phyloP scores from a whole-genome alignment of 2,329 filamentous ascomycete species.

The Alternaria sp. region DNA sequence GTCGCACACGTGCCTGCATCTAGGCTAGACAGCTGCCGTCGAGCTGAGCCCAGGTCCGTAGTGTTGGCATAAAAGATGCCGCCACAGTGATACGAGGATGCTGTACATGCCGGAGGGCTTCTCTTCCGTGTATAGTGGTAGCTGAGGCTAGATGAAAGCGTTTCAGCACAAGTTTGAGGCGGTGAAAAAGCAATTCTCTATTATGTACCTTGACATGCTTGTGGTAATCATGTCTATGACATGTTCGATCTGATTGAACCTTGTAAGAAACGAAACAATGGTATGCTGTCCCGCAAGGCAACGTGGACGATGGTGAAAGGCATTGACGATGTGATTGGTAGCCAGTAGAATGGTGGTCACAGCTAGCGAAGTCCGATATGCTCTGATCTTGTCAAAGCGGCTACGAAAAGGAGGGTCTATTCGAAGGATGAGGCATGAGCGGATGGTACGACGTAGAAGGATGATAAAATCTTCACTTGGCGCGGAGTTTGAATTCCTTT shows the following conservation, averaged over 20 bases:
- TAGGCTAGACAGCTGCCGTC: constrained; percentile 19
- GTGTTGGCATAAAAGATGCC: constrained; percentile 23
- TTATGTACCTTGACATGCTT: constrained; percentile 1
- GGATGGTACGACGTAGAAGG: background rate
- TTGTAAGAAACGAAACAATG: background rate
- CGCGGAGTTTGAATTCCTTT: background rate
- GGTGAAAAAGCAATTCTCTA: constrained; percentile 9
- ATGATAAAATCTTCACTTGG: background rate
- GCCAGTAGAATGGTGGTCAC: constrained; percentile 14
- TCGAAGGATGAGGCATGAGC: background rate
- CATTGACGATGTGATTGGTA: background rate
- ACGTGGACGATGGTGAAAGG: constrained; percentile 6
- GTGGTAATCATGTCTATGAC: constrained; percentile 1
- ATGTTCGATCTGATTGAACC: background rate
- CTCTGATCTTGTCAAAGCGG: constrained; percentile 3
- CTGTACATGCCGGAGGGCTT: constrained; percentile 13
- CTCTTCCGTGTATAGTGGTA: constrained; percentile 9
- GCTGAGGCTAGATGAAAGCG: constrained; percentile 1
- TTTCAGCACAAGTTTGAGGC: constrained; percentile 14
- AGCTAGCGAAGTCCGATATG: constrained; percentile 25
- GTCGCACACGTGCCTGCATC: constrained; percentile 27
- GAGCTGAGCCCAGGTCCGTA: constrained; percentile 30
- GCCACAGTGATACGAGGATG: constrained; percentile 27
- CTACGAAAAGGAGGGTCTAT: background rate
- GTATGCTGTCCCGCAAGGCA: background rate